Evolutionary conservation across 495 filamentous ascomycete genomes (phyloP).

Genomic region (Xylaria flabelliformis): DNA sequence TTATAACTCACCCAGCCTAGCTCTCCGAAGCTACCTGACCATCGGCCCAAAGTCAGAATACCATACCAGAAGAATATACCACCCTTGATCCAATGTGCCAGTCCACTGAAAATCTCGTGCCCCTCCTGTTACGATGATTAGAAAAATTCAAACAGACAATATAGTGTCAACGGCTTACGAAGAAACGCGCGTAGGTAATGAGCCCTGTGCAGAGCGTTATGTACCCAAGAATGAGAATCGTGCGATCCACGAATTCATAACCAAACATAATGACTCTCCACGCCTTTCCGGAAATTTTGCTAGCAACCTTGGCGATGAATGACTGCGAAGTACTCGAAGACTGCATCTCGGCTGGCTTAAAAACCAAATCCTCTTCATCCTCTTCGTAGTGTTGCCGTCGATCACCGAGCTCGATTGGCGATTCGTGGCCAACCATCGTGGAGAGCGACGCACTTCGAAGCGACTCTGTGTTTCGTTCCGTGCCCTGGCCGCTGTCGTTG

Average conservation of each 20-base stretch:
- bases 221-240: slow-evolving; percentile 59
- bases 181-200: slow-evolving; percentile 61
- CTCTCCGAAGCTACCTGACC: slow-evolving; percentile 88
- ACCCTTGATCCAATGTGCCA: slow-evolving; percentile 95
- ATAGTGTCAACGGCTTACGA: slow-evolving; percentile 55
- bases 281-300: slow-evolving; percentile 48
- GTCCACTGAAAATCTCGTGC: slow-evolving; percentile 74
- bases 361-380: slow-evolving; percentile 49
- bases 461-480: slow-evolving; percentile 73
- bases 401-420: slow-evolving; percentile 59
- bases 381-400: slow-evolving; percentile 57
- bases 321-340: slow-evolving; percentile 39
- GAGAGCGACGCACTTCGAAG: slow-evolving; percentile 67
- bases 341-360: slow-evolving; percentile 42
- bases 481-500: slow-evolving; percentile 88
- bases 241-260: slow-evolving; percentile 54
- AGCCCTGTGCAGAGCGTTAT: slow-evolving; percentile 66
- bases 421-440: slow-evolving; percentile 59
- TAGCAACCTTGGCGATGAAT: slow-evolving; percentile 40
- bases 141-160: slow-evolving; percentile 17
- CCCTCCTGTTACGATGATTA: slow-evolving; percentile 52
- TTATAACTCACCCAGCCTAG: slow-evolving; percentile 74
- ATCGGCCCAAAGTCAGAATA: slow-evolving; percentile 84
- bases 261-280: slow-evolving; percentile 51
- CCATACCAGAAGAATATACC: slow-evolving; percentile 98